phyloP scores from a whole-genome alignment of 2,329 filamentous ascomycete species.

The Dothideomycetes sp. region DNA sequence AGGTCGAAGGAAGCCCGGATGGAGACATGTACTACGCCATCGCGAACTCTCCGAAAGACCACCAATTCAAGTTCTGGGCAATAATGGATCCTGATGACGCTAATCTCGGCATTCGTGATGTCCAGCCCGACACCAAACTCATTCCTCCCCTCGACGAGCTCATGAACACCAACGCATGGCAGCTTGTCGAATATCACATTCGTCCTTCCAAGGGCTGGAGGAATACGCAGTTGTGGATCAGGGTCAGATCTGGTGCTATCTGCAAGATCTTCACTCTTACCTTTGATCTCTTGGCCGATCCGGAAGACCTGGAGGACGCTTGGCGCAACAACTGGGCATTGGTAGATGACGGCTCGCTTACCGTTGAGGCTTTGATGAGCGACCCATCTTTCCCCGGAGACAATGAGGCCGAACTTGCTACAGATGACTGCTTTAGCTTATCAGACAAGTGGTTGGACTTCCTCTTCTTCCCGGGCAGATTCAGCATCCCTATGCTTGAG shows the following conservation, averaged over 20 bases:
- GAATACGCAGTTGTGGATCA: constrained; percentile 38
- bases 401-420: constrained; percentile 16
- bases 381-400: constrained; percentile 31
- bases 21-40: constrained; percentile 53
- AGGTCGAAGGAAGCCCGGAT: constrained; percentile 48
- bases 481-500: constrained; percentile 69
- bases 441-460: constrained; percentile 77
- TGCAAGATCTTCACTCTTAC: constrained; percentile 61
- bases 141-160: constrained; percentile 51
- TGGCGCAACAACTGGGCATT: constrained; percentile 53
- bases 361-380: constrained; percentile 31
- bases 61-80: constrained; percentile 93
- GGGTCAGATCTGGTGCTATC: constrained; percentile 47
- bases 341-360: constrained; percentile 35
- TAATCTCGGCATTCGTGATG: constrained; percentile 57
- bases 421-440: constrained; percentile 23
- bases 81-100: constrained; percentile 52
- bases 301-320: constrained; percentile 53
- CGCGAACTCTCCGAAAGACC: constrained; percentile 79
- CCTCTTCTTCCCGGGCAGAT: constrained; percentile 74
- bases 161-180: constrained; percentile 44
- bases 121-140: constrained; percentile 55
- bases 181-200: constrained; percentile 39
- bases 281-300: constrained; percentile 50
- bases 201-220: constrained; percentile 31